Percentiles rank a stretch among this genome's conserved stretches.
These are phyloP conservation scores for Xylaria digitata DNA, from an alignment of 2,329 filamentous ascomycete genomes.

Conservation along the genomic window DNA sequence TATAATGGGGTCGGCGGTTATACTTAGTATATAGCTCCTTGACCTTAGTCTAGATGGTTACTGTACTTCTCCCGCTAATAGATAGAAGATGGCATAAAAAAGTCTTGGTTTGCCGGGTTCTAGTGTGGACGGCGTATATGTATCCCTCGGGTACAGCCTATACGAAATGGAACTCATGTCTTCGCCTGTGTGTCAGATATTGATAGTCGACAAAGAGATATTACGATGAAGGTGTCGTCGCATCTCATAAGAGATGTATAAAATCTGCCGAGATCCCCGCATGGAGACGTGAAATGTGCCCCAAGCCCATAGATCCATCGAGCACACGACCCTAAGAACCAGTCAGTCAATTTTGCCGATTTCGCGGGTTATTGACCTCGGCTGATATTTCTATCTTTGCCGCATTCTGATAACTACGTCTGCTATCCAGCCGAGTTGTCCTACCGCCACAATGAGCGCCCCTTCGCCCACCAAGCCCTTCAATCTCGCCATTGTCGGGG, in stretches of 20 bases:
- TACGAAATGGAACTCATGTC: no score
- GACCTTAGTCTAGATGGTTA: neutral
- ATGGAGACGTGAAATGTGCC: neutral
- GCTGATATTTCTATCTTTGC: conserved; percentile 3
- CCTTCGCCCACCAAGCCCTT: conserved; percentile 41
- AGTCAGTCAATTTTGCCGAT: neutral
- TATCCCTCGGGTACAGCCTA: neutral
- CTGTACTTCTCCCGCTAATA: neutral
- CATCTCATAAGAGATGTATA: neutral
- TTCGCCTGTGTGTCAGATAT: neutral
- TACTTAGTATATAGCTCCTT: neutral
- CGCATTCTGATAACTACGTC: neutral
- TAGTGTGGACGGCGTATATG: neutral
- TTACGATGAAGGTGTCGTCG: neutral
- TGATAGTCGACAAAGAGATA: neutral
- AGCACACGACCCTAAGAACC: neutral
- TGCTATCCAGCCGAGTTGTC: neutral
- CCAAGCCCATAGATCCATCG: neutral
- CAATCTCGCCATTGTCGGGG: conserved; percentile 55
- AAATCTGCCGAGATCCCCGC: conserved; percentile 8
- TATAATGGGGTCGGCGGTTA: neutral
- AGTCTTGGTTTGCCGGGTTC: neutral
- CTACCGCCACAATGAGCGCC: conserved; percentile 16
- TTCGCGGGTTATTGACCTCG: neutral
- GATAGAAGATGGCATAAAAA: neutral